Evolutionary conservation across 2,329 filamentous ascomycete species (phyloP), one percentile per base, ranked within the genome.

Genomic region (Neospermospora avenae): DNA sequence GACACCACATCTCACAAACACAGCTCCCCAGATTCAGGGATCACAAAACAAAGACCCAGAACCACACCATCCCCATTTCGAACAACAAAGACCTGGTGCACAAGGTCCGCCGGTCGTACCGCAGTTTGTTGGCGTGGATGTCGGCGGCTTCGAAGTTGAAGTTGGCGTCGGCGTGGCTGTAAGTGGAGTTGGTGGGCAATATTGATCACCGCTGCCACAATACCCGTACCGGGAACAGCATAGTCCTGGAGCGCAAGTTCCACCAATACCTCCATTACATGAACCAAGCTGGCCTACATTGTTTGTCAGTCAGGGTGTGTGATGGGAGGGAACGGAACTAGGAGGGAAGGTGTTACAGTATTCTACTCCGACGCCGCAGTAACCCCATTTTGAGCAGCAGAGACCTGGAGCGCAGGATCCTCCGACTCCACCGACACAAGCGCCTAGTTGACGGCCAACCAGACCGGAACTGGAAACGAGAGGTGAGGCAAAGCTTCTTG

Each of bases 171-270:
- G 25, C 22, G 20, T 25, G 11, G 24, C n/a, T n/a, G n/a, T 49
- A 1, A 48, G 37, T n/a, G 46, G 42, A 3, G 45, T 37, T 2
- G 46, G 24, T 34, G 16, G 14, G 51, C 59, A 64, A 41, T 41
- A 64, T 7, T 28, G 52, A 16, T 34, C 22, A 35, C 62, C 62
- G 25, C 35, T 55, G 4, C 64, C 60, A 41, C 62, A 64, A 51
- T 58, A 64, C 16, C 60, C 59, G 22, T 57, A 64, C 2, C 34
- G 11, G 8, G 62, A 64, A 44, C 64, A 64, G 25, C 64, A 65
- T 3, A 55, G 39, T 1, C 62, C 64, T 0, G 53, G 34, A 37
- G 62, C 55, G 58, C 64, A 64, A 13, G 62, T 64, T 4, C 63
- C 63, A 7, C 63, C 63, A 22, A 63, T 59, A 10, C 62, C 60